Evolutionary conservation across 495 filamentous ascomycete species (phyloP).

Genomic region (Penicillium cosmopolitanum): DNA sequence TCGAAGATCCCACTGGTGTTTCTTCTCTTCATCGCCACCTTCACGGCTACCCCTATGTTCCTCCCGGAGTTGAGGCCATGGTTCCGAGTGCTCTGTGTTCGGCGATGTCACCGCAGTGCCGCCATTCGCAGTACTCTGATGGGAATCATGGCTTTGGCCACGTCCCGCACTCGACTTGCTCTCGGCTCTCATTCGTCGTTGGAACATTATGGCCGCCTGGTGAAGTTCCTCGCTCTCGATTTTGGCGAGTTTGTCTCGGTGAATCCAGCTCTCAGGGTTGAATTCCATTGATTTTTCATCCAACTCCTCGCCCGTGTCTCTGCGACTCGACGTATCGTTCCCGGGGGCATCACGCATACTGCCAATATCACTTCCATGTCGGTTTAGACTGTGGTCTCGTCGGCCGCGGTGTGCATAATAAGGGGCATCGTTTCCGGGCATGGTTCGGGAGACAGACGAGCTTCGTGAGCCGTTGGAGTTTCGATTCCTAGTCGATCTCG

Average conservation of each 20-base stretch:
- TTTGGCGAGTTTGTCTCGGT: slow-evolving; percentile 89
- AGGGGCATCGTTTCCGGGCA: slow-evolving; percentile 32
- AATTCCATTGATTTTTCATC: slow-evolving; percentile 22
- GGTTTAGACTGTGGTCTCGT: slow-evolving; percentile 52
- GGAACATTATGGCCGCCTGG: slow-evolving; percentile 76
- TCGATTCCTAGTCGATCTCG: slow-evolving; percentile 37
- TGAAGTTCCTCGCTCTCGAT: slow-evolving; percentile 94
- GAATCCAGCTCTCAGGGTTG: slow-evolving; percentile 76
- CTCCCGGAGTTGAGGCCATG: slow-evolving; percentile 43
- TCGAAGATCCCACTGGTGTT: slow-evolving; percentile 69
- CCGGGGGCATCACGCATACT: slow-evolving; percentile 60
- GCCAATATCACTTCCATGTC: slow-evolving; percentile 58
- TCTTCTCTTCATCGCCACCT: slow-evolving; percentile 39
- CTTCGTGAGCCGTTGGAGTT: slow-evolving; percentile 46
- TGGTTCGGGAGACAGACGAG: slow-evolving; percentile 42
- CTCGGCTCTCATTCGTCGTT: slow-evolving; percentile 59
- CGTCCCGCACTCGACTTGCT: slow-evolving; percentile 61
- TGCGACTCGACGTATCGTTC: slow-evolving; percentile 37
- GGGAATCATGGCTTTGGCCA: slow-evolving; percentile 56
- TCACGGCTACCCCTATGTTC: slow-evolving; percentile 47
- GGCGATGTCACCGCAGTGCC: slow-evolving; percentile 34
- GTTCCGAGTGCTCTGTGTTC: slow-evolving; percentile 36
- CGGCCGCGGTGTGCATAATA: slow-evolving; percentile 37
- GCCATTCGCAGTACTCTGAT: slow-evolving; percentile 37
- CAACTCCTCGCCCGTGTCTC: slow-evolving; percentile 24